A percentile compares a stretch with the other conserved stretches of the same genome.
Evolutionary conservation across 2,329 filamentous ascomycete genomes (phyloP).

Genomic region (Diaporthe longicolla): DNA sequence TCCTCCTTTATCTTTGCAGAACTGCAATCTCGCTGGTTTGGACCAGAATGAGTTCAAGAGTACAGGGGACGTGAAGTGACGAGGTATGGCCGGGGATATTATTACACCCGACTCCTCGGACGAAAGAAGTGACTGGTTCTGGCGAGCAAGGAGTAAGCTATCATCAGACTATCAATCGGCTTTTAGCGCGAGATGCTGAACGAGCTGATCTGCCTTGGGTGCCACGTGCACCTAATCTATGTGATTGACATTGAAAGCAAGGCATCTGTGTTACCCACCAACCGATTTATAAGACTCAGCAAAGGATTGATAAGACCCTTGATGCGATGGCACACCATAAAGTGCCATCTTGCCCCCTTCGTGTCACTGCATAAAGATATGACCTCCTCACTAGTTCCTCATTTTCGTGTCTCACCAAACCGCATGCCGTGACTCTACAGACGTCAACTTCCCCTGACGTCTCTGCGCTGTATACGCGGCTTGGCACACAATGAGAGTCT

Average conservation of each 20-base stretch:
- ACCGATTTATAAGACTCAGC: not conserved
- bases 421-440: not conserved
- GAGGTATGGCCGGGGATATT: not conserved
- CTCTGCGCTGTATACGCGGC: no score
- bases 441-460: not conserved
- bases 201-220: not conserved
- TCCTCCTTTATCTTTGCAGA: conserved; percentile 11
- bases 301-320: not conserved
- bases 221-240: conserved; percentile 12
- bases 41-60: not conserved
- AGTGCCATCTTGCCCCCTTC: not conserved
- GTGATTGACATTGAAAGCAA: not conserved
- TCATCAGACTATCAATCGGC: not conserved
- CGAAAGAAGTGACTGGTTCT: not conserved
- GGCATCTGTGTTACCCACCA: conserved; percentile 9
- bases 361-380: not conserved
- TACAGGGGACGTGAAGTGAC: not conserved
- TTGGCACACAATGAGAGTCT: not conserved
- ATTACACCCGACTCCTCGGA: not conserved
- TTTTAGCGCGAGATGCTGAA: not conserved
- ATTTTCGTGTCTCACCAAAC: not conserved
- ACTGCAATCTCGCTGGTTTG: conserved; percentile 7
- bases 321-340: not conserved
- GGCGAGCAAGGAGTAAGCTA: not conserved
- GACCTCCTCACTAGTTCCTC: not conserved